phyloP scores from a whole-genome alignment of 2,329 filamentous ascomycete genomes.

The Arthrinium phaeospermum region DNA sequence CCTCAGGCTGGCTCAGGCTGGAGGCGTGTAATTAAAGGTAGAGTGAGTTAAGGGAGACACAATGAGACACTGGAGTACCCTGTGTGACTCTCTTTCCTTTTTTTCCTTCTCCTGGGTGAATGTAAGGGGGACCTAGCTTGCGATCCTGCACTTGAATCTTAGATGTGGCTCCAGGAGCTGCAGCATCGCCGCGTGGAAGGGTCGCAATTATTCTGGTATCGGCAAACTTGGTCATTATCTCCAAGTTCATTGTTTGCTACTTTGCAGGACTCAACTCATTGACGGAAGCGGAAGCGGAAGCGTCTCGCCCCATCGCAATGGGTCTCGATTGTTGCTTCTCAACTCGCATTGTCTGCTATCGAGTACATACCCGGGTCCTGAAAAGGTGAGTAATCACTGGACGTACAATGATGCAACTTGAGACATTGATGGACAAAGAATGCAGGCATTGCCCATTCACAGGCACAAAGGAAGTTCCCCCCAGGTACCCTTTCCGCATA shows the following conservation, averaged over 20 bases:
- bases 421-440: conserved; percentile 4
- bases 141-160: neutral
- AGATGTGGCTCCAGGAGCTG: neutral
- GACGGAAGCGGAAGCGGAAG: neutral
- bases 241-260: neutral
- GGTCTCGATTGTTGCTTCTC: neutral
- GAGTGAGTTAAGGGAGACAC: neutral
- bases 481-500: neutral
- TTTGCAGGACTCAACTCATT: neutral
- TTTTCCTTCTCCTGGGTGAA: neutral
- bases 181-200: neutral
- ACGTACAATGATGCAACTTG: neutral
- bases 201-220: neutral
- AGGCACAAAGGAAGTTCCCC: neutral
- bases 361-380: neutral
- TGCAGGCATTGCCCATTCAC: neutral
- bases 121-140: conserved; percentile 8
- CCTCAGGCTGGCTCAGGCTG: neutral
- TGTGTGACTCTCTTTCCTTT: neutral
- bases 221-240: neutral
- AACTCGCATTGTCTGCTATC: neutral
- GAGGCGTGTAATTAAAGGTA: neutral
- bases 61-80: neutral
- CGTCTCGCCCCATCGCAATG: neutral
- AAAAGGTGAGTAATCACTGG: neutral